Evolutionary conservation across 192 early-diverging fungal genomes (phyloP), one percentile per base, ranked within the genome.

Genomic region (Coemansia sp.): DNA sequence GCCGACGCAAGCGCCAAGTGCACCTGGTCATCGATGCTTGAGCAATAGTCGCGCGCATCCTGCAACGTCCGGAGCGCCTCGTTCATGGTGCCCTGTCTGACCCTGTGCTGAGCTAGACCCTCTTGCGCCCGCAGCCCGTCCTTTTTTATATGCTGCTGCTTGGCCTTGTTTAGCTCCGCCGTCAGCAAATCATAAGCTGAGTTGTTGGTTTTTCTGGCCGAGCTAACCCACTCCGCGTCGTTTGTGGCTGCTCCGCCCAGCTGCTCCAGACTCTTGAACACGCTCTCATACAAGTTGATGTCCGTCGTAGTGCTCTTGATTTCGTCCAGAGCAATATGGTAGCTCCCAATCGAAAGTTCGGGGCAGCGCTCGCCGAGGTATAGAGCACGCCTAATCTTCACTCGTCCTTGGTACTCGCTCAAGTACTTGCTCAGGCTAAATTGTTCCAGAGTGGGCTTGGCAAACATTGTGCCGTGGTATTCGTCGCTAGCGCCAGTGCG

Each of bases 341-440:
- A 76, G 58, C 67, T 55, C 23, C 62, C 72, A 7, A 38, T 41
- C 12, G 72, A 34, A 10, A 82, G 50, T 12, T 60, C 58, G 0
- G 55, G 61, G 50, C 74, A 82, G 12, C 57, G 64, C 63, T 77
- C 66, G 14, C 64, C 75, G 25, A 70, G 42, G 25, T 63, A 68
- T 7, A 73, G 63, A 23, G 75, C 80, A 9, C 75, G 67, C 27
- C 59, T 64, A 14, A 77, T 66, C 48, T 77, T 77, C 1, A 59
- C 63, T 32, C 36, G 42, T 1, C 72, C 69, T 19, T 61, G 64
- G 69, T 83, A 83, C 27, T 66, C 69, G n/a, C 46, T 53, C 59
- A 83, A 29, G 36, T 77, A 83, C 48, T 67, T 38, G 32, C 12
- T 19, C 9, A 83, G 27, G 8, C 46, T 36, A 41, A 83, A 83